phyloP scores from a whole-genome alignment of 768 basidiomycete genomes.

The Daedaleopsis sinensis region DNA sequence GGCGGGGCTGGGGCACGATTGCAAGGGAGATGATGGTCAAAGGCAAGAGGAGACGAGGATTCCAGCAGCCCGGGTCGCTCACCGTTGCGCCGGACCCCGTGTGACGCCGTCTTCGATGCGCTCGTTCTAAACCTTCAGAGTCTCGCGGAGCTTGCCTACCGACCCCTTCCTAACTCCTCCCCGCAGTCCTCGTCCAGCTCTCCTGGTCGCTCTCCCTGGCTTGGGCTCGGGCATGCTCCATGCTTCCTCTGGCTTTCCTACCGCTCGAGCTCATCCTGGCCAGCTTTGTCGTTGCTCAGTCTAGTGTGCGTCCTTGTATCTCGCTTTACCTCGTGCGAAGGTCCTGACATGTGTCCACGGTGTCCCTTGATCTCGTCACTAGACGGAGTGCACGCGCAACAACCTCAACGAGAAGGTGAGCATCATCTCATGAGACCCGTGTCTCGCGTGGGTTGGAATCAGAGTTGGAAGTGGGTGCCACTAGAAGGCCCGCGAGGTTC shows the following conservation, averaged over 20 bases:
- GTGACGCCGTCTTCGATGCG: not conserved
- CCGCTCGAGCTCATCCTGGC: constrained; percentile 7
- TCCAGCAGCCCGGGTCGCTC: too few species aligned
- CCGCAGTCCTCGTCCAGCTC: not conserved
- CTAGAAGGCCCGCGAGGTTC: not conserved
- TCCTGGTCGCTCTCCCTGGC: not conserved
- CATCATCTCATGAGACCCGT: not conserved
- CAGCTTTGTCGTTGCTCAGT: not conserved
- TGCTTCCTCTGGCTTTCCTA: not conserved
- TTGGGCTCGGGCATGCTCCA: not conserved
- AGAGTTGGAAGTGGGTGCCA: not conserved
- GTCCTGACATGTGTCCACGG: not conserved
- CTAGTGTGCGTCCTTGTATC: not conserved
- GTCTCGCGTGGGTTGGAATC: not conserved
- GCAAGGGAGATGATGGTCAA: too few species aligned
- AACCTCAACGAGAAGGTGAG: constrained; percentile 11
- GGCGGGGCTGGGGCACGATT: too few species aligned
- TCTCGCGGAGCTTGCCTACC: not conserved
- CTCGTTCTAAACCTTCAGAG: not conserved
- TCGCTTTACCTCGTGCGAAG: not conserved
- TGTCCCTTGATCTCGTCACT: too few species aligned
- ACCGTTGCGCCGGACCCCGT: too few species aligned
- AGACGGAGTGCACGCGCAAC: constrained; percentile 9
- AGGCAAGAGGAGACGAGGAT: too few species aligned
- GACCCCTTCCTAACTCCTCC: not conserved